Base-by-base conservation (phyloP, 2,329 filamentous ascomycete genomes). In the Pezicula carpinea region DNA sequence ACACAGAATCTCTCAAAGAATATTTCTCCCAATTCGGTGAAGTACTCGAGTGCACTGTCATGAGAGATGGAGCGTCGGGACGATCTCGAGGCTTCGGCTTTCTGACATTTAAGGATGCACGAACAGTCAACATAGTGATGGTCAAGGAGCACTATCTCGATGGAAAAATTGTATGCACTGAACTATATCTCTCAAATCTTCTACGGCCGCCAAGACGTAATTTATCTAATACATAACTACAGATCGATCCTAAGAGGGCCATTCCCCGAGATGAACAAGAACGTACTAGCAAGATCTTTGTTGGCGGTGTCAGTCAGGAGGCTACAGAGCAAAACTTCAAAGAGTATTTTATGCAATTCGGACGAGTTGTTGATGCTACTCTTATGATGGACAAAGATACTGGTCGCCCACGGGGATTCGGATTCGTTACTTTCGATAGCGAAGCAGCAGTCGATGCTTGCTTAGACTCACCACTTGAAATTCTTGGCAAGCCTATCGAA, bases 381-480 rank as follows among this genome's bases (percentile, higher is more conserved):
- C 81, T 99, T 2, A 99, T 99, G 93, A 99, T 99, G 83, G 93
- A 99, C 67, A 99, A 99, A 70, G 93, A 99, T 66, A 99, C 93
- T 1, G 93, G 93, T n/a, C 82, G 93, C 34, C 93, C 93, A 3
- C 80, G 93, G 63, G 93, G 93, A 2, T 99, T 99, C 62, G 93
- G 93, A 13, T 99, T 99, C 66, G 93, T 99, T 44, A 99, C 93
- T 0, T 99, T 99, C 59, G 93, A 99, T 69, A 95, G 85, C 56
- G 93, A 99, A 62, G 84, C 89, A 14, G 93, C 93, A 15, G 93
- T 99, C 38, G 93, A 99, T 55, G 87, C 88, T 29, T 95, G 91
- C 51, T 81, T 99, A 36, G 83, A 85, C 47, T 80, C 84, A 18
- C 87, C 89, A 14, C 78, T 99, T 11, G 89, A 93, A 64, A 97